Percentiles rank a stretch among this genome's conserved stretches.
Evolutionary conservation across 2,329 filamentous ascomycete species (phyloP).

Genomic region (Xylariaceae sp.): DNA sequence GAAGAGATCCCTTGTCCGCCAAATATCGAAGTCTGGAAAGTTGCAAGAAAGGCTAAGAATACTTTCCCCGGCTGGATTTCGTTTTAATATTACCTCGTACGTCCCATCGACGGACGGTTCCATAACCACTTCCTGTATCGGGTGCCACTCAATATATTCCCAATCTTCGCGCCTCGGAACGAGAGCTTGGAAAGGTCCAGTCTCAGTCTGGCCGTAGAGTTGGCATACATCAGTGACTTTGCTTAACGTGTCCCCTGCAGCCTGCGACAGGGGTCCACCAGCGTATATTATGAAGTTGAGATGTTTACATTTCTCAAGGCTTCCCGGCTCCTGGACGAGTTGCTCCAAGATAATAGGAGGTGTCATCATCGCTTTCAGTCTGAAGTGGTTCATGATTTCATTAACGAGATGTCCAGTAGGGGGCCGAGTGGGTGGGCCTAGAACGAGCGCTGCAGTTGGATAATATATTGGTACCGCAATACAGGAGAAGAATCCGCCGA

Average conservation of each 20-base stretch:
- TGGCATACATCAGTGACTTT: constrained; percentile 28
- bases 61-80: constrained; percentile 15
- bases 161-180: constrained; percentile 25
- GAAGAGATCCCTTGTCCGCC: constrained; percentile 51
- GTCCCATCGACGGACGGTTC: constrained; percentile 20
- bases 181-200: constrained; percentile 19
- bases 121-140: constrained; percentile 21
- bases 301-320: constrained; percentile 18
- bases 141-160: constrained; percentile 28
- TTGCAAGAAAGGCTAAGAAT: constrained; percentile 17
- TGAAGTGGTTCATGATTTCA: constrained; percentile 21
- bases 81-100: constrained; percentile 24
- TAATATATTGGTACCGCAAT: constrained; percentile 24
- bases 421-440: constrained; percentile 14
- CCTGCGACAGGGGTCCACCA: constrained; percentile 24
- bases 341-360: constrained; percentile 24
- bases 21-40: constrained; percentile 23
- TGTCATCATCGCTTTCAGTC: constrained; percentile 18
- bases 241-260: constrained; percentile 21
- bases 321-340: constrained; percentile 13
- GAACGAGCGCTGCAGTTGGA: constrained; percentile 8
- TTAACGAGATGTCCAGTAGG: constrained; percentile 15
- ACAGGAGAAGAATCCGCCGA: constrained; percentile 22
- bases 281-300: constrained; percentile 28
- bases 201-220: constrained; percentile 28